A percentile compares a stretch with the other conserved stretches of the same genome.
Conservation (phyloP, 805 yeast species). For the Citeromyces nyonsensis region DNA sequence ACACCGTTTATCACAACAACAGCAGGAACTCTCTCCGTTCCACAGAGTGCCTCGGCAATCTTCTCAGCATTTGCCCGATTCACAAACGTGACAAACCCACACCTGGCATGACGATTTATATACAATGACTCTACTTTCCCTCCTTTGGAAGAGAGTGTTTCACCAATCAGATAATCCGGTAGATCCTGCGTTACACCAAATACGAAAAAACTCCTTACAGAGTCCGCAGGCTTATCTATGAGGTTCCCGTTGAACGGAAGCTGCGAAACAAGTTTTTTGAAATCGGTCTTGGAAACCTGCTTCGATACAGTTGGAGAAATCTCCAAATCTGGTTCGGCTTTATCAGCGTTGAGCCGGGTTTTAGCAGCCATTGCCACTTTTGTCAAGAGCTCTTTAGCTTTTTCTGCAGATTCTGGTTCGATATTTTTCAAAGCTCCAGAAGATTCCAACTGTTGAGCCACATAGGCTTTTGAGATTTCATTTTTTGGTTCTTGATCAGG, state of each 20-base stretch:
- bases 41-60: constrained; percentile 10
- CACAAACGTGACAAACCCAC: constrained; percentile 48
- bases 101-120: constrained; percentile 39
- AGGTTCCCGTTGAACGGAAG: constrained; percentile 61
- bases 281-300: constrained; percentile 19
- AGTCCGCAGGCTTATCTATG: constrained; percentile 18
- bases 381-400: constrained; percentile 34
- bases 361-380: constrained; percentile 20
- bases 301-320: not conserved
- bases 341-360: too few relatives aligned
- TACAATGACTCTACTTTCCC: constrained; percentile 19
- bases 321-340: constrained; percentile 4
- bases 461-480: constrained; percentile 36
- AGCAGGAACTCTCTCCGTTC: constrained; percentile 11
- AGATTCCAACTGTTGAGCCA: constrained; percentile 29
- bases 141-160: too few relatives aligned
- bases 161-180: constrained; percentile 32
- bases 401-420: constrained; percentile 13
- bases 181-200: constrained; percentile 58
- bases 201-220: constrained; percentile 47
- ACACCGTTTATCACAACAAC: constrained; percentile 16
- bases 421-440: constrained; percentile 1
- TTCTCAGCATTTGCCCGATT: constrained; percentile 36
- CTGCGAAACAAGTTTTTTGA: constrained; percentile 34
- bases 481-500: constrained; percentile 26